Percentiles rank a stretch among this genome's conserved stretches.
phyloP scores from a whole-genome alignment of 176 grass and related monocot species.

The Puya raimondii region DNA sequence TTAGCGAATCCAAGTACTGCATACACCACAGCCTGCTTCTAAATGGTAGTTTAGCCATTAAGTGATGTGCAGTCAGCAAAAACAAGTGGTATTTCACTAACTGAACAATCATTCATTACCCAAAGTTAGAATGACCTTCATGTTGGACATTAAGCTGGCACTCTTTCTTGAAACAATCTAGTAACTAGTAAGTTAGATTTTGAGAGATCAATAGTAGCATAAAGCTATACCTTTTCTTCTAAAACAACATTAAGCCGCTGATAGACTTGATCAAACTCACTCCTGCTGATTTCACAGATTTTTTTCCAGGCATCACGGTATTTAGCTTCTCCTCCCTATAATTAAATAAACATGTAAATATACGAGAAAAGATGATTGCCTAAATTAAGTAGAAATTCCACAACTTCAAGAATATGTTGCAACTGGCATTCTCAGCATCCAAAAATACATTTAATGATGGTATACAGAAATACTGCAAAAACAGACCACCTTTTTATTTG shows the following conservation, averaged over 20 bases:
- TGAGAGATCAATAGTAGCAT: not conserved
- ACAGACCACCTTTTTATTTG: no score
- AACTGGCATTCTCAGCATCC: conserved; percentile 8
- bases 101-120: no score
- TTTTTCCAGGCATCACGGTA: conserved; percentile 87
- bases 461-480: no score
- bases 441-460: not conserved
- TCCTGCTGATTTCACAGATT: conserved; percentile 90
- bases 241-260: conserved; percentile 55
- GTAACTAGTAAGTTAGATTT: no score
- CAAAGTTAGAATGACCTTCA: no score
- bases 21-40: no score
- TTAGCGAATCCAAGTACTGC: no score
- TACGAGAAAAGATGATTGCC: not conserved
- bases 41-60: no score
- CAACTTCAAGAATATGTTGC: not conserved
- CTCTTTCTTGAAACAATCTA: no score
- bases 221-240: conserved; percentile 76
- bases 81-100: no score
- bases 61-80: no score
- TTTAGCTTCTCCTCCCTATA: conserved; percentile 67
- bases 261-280: conserved; percentile 82
- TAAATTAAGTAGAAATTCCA: not conserved
- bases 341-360: conserved; percentile 21
- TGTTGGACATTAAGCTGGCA: no score